A percentile compares a stretch with the other conserved stretches of the same genome.
phyloP scores from a whole-genome alignment of 1,284 basidiomycete species.

The Somion occarium region DNA sequence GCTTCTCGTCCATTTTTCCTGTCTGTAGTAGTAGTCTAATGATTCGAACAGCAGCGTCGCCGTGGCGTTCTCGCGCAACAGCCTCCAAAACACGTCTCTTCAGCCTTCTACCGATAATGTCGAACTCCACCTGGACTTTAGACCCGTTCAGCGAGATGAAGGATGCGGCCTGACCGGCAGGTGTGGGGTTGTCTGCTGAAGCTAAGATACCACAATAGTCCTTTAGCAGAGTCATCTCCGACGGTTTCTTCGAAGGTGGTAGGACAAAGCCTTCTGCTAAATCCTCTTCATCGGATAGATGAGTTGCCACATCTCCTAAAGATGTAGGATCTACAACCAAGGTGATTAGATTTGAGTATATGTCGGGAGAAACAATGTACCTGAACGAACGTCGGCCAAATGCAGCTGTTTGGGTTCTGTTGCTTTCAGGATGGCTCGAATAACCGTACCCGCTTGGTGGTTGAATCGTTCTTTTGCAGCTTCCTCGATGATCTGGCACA shows the following conservation, averaged over 20 bases:
- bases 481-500: conserved; percentile 62
- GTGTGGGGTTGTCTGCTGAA: conserved; percentile 75
- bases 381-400: conserved; percentile 59
- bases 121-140: conserved; percentile 81
- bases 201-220: conserved; percentile 77
- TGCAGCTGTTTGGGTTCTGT: conserved; percentile 61
- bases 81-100: conserved; percentile 75
- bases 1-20: conserved; percentile 97
- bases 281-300: conserved; percentile 56
- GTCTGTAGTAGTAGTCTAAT: conserved; percentile 77
- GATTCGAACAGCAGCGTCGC: conserved; percentile 82
- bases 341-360: neutral
- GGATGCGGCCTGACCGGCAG: conserved; percentile 57
- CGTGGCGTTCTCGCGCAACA: conserved; percentile 80
- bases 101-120: conserved; percentile 68
- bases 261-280: conserved; percentile 53
- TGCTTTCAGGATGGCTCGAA: conserved; percentile 67
- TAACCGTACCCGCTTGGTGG: conserved; percentile 61
- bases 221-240: conserved; percentile 56
- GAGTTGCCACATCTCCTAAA: conserved; percentile 51
- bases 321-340: conserved; percentile 56
- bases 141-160: conserved; percentile 69
- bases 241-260: conserved; percentile 50
- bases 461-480: conserved; percentile 81
- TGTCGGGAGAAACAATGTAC: conserved; percentile 31